These are phyloP conservation scores for Coniosporium tulheliwenetii DNA, from an alignment of 2,329 filamentous ascomycete genomes.

Conservation along the genomic window DNA sequence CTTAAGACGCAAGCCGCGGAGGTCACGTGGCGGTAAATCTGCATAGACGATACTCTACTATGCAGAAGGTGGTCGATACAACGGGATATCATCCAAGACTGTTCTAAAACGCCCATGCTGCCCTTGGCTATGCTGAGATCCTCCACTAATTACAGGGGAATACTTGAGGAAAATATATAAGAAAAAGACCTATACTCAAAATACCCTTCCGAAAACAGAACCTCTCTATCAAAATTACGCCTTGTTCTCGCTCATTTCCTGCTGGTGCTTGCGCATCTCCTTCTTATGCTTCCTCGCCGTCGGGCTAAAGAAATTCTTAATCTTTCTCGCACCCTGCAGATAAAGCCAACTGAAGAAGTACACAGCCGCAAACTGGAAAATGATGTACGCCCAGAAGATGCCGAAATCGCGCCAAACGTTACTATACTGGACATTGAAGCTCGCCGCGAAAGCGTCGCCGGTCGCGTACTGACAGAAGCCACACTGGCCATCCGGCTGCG, in stretches of 20 bases:
- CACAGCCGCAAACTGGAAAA: constrained; percentile 45
- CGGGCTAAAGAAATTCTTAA: constrained; percentile 18
- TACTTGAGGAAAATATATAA: too few relatives aligned
- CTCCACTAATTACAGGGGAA: too few relatives aligned
- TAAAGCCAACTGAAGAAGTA: constrained; percentile 40
- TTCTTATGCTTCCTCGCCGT: constrained; percentile 17
- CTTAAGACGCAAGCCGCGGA: too few relatives aligned
- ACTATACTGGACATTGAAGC: constrained; percentile 44
- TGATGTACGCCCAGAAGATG: constrained; percentile 46
- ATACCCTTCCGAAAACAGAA: too few relatives aligned
- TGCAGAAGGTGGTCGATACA: too few relatives aligned
- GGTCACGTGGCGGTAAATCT: too few relatives aligned
- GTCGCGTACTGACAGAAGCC: constrained; percentile 47
- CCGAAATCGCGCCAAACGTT: constrained; percentile 53
- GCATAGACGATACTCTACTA: too few relatives aligned
- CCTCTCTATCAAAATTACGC: too few relatives aligned
- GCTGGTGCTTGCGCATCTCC: constrained; percentile 11
- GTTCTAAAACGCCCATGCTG: too few relatives aligned
- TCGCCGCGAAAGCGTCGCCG: constrained; percentile 42
- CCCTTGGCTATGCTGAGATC: too few relatives aligned
- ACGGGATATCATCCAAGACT: too few relatives aligned
- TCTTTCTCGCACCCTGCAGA: constrained; percentile 24
- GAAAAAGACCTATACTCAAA: too few relatives aligned
- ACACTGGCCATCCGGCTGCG: constrained; percentile 40
- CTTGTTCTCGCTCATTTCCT: constrained; percentile 3